Evolutionary conservation across 352 stramenopile species (phyloP).

Genomic region (Phytophthora meadii): DNA sequence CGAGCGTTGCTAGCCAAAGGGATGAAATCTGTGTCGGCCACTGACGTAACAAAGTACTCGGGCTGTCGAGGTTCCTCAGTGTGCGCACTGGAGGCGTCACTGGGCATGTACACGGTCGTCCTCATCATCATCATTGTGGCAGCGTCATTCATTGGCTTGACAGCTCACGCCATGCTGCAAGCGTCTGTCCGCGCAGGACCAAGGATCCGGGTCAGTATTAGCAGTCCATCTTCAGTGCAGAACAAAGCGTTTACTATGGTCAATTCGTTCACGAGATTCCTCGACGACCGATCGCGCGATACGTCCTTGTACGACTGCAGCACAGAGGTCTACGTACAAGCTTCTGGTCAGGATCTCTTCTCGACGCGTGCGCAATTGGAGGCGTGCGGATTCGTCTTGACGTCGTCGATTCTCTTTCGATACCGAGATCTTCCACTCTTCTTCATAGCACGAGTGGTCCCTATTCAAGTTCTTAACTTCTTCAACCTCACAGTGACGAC

Average conservation of each 20-base stretch:
- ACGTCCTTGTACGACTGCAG: slow-evolving; percentile 38
- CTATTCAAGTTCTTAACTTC: slow-evolving; percentile 32
- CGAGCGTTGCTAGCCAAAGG: slow-evolving; percentile 32
- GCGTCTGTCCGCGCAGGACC: slow-evolving; percentile 2
- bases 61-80: slow-evolving; percentile 43
- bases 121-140: slow-evolving; percentile 22
- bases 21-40: slow-evolving; percentile 30
- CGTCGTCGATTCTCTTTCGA: slow-evolving; percentile 41
- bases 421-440: slow-evolving; percentile 42
- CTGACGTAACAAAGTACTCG: slow-evolving; percentile 37
- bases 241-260: not conserved
- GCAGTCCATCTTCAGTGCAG: not conserved
- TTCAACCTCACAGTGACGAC: slow-evolving; percentile 49
- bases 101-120: slow-evolving; percentile 31
- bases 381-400: slow-evolving; percentile 38
- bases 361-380: slow-evolving; percentile 41
- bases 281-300: slow-evolving; percentile 40
- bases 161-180: slow-evolving; percentile 27
- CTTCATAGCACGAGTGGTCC: slow-evolving; percentile 30
- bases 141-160: slow-evolving; percentile 19
- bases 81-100: slow-evolving; percentile 34
- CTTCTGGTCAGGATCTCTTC: slow-evolving; percentile 8
- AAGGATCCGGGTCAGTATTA: not conserved
- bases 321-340: slow-evolving; percentile 35
- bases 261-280: slow-evolving; percentile 48